These are phyloP conservation scores for Porcisia deanei DNA, from an alignment of 208 protist species.

Conservation along the genomic window DNA sequence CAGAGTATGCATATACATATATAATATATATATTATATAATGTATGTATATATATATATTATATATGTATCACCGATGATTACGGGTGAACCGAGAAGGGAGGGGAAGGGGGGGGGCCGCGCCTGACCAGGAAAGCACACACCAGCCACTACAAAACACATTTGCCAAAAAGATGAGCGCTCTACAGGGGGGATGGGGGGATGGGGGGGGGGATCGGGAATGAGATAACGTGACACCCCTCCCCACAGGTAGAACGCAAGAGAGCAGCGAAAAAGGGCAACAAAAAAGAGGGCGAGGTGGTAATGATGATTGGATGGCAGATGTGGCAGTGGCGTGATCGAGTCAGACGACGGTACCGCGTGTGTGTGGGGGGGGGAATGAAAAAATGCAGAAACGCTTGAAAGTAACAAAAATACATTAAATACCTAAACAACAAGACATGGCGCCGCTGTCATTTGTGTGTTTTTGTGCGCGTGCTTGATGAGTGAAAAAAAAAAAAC, in stretches of 20 bases:
- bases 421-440: not conserved
- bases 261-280: not conserved
- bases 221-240: too few species aligned
- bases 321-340: not conserved
- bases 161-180: constrained; percentile 4
- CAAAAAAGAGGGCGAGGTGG: not conserved
- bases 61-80: too few species aligned
- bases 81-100: not conserved
- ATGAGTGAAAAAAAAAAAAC: not conserved
- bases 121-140: not conserved
- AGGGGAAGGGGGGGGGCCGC: not conserved
- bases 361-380: not conserved
- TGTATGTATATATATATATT: not conserved
- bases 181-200: not conserved
- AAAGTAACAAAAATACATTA: not conserved
- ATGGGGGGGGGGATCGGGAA: not conserved
- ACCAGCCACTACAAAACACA: not conserved
- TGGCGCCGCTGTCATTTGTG: not conserved
- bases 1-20: not conserved
- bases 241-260: not conserved
- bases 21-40: not conserved
- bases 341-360: not conserved
- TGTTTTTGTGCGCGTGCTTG: not conserved
- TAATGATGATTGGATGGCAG: too few species aligned
- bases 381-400: not conserved